A percentile compares a stretch with the other conserved stretches of the same genome.
Evolutionary conservation across 352 stramenopile genomes (phyloP).

Genomic region (Globisporangium parvum): DNA sequence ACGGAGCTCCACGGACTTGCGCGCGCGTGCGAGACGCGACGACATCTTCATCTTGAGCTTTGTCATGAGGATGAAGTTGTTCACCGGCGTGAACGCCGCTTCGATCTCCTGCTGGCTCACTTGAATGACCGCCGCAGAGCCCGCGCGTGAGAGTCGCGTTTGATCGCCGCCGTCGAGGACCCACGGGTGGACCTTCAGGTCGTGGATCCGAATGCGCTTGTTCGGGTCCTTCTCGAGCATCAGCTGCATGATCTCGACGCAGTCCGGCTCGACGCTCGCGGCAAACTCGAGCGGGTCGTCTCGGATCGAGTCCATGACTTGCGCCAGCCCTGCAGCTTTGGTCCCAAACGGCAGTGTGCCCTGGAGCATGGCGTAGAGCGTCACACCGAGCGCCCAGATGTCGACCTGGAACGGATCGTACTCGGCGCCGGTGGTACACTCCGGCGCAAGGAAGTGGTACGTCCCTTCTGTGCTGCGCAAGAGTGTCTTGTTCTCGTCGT

Average conservation of each 20-base stretch:
- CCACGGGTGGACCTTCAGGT: slow-evolving; percentile 57
- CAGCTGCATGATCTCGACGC: slow-evolving; percentile 28
- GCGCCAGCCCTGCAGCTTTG: slow-evolving; percentile 37
- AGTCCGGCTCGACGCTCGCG: slow-evolving; percentile 30
- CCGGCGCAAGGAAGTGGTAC: slow-evolving; percentile 82
- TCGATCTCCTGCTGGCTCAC: slow-evolving; percentile 67
- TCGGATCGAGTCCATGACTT: slow-evolving; percentile 72
- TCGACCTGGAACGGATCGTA: slow-evolving; percentile 79
- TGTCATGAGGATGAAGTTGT: slow-evolving; percentile 78
- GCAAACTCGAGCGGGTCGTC: slow-evolving; percentile 44
- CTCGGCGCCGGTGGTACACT: slow-evolving; percentile 69
- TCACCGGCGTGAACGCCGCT: slow-evolving; percentile 67
- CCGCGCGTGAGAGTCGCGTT: neutral
- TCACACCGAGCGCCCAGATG: slow-evolving; percentile 80
- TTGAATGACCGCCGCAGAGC: slow-evolving; percentile 17
- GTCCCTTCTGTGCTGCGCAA: slow-evolving; percentile 81
- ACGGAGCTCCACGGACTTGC: slow-evolving; percentile 20
- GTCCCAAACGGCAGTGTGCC: slow-evolving; percentile 68
- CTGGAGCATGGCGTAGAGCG: slow-evolving; percentile 64
- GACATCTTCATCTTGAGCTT: slow-evolving; percentile 77
- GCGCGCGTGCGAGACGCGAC: slow-evolving; percentile 31
- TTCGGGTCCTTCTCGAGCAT: slow-evolving; percentile 59
- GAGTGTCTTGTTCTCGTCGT: slow-evolving; percentile 26
- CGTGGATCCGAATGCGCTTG: slow-evolving; percentile 40
- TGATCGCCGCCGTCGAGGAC: slow-evolving; percentile 11